Evolutionary conservation across 768 basidiomycete species (phyloP), one percentile per base, ranked within the genome.

Genomic region (Phaeotremella fagi): DNA sequence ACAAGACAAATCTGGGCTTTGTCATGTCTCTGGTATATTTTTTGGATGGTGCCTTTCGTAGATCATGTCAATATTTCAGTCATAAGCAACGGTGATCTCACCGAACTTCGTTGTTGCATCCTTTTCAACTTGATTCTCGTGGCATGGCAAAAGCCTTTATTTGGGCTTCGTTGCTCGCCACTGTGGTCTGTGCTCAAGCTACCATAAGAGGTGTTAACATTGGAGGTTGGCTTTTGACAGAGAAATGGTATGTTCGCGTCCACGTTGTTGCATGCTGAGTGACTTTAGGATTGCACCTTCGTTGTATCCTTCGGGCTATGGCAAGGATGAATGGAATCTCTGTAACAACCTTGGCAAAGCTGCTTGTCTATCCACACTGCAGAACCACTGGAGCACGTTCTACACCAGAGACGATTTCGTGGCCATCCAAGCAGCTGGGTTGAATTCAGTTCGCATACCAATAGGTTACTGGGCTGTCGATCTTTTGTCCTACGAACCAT

Each of bases 381-480:
- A 69, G 27, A 45, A 55, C 53, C 67, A 66, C 28, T 66, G 60
- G 58, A 54, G 68, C 29, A 51, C 64, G 11, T 66, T 66, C 52
- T 62, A 55, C 49, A 64, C 57, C n/a, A 35, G 48, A 22, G 55
- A 58, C 38, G 68, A 70, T 50, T 48, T 64, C 18, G 45, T 45
- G 4, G 57, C 45, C 12, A 73, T 73, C 45, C 60, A 63, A 37
- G 46, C 48, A 2, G 65, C 68, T 2, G 71, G 71, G 4, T 45
- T 73, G 25, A 73, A 73, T 25, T 54, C 65, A 0, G 38, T 73
- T 2, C 50, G 71, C 15, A 70, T 73, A 50, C 68, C 68, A 0
- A 59, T 73, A 12, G 69, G 69, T 15, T 73, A 70, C 51, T 68
- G 66, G 66, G 66, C 66, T 35, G 58, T 65, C 29, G 67, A 66